phyloP scores from a whole-genome alignment of 768 basidiomycete genomes.

The Tylopilus cervinicoccineus region DNA sequence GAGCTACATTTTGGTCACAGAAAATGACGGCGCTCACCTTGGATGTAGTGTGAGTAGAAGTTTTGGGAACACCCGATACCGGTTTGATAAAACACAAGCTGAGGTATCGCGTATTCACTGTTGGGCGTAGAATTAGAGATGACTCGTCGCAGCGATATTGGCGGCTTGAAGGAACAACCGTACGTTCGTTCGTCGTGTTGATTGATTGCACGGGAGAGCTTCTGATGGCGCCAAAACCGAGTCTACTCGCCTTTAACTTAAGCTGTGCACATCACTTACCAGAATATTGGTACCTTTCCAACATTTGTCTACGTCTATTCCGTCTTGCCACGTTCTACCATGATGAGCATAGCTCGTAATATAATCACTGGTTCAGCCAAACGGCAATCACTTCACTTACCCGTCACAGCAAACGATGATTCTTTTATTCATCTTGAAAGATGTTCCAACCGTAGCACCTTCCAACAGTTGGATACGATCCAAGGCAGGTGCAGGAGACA shows the following conservation, averaged over 20 bases:
- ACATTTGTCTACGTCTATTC: conserved; percentile 39
- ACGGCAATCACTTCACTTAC: conserved; percentile 33
- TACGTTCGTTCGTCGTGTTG: conserved; percentile 44
- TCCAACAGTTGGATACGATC: background rate
- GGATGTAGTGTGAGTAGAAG: conserved; percentile 54
- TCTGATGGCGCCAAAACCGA: conserved; percentile 40
- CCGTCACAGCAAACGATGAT: conserved; percentile 76
- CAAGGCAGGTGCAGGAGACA: conserved; percentile 9
- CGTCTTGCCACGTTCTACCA: conserved; percentile 73
- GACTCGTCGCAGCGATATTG: too few species aligned
- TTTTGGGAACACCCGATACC: conserved; percentile 58
- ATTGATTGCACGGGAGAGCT: conserved; percentile 50
- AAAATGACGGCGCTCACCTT: conserved; percentile 39
- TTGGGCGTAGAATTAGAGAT: background rate
- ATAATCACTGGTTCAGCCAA: background rate
- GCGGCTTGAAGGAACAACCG: background rate
- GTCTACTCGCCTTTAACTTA: background rate
- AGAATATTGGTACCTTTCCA: conserved; percentile 55
- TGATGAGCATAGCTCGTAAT: background rate
- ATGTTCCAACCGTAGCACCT: background rate
- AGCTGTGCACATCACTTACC: conserved; percentile 29
- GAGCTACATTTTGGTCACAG: conserved; percentile 2
- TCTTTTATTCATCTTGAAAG: conserved; percentile 50
- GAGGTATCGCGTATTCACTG: conserved; percentile 44
- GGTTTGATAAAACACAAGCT: conserved; percentile 61